Evolutionary conservation across 208 protist genomes (phyloP).

Genomic region (Zelonia costaricensis): DNA sequence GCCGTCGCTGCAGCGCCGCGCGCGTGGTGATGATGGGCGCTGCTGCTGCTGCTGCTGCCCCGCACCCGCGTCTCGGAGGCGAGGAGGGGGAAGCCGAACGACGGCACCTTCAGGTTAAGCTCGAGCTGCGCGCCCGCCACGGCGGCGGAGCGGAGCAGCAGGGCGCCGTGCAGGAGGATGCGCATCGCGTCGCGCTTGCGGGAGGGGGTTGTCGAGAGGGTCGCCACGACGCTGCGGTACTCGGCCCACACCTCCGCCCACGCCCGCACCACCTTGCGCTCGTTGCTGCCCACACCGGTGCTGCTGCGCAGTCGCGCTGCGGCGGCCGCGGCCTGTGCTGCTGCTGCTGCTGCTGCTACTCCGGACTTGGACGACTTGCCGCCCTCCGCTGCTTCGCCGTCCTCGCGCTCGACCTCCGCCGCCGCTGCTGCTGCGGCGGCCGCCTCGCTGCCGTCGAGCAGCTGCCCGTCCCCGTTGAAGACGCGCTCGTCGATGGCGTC

Average conservation of each 20-base stretch:
- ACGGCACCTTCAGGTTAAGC: constrained; percentile 73
- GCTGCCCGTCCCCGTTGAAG: constrained; percentile 23
- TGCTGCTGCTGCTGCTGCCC: constrained; percentile 13
- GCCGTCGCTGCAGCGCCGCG: not conserved
- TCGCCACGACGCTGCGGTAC: constrained; percentile 60
- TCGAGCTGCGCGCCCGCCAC: constrained; percentile 70
- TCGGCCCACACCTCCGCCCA: constrained; percentile 89
- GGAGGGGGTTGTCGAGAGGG: constrained; percentile 63
- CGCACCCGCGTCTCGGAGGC: constrained; percentile 54
- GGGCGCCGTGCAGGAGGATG: constrained; percentile 77
- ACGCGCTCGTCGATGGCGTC: constrained; percentile 54
- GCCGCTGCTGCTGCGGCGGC: too few relatives aligned
- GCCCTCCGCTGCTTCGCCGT: not conserved
- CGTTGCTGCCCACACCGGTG: constrained; percentile 33
- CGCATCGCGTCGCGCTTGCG: constrained; percentile 80
- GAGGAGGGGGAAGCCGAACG: constrained; percentile 82
- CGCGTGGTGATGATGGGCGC: too few relatives aligned
- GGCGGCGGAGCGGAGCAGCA: constrained; percentile 73
- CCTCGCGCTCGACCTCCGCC: not conserved
- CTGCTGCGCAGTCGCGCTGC: constrained; percentile 21
- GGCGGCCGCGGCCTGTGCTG: not conserved
- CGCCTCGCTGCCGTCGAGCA: constrained; percentile 29
- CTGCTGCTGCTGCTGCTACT: constrained; percentile 1
- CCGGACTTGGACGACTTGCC: too few relatives aligned
- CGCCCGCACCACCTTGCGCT: constrained; percentile 64